Percentiles rank a stretch among this genome's conserved stretches.
Evolutionary conservation across 805 yeast genomes (phyloP).

Genomic region (Debaryomyces castellii): DNA sequence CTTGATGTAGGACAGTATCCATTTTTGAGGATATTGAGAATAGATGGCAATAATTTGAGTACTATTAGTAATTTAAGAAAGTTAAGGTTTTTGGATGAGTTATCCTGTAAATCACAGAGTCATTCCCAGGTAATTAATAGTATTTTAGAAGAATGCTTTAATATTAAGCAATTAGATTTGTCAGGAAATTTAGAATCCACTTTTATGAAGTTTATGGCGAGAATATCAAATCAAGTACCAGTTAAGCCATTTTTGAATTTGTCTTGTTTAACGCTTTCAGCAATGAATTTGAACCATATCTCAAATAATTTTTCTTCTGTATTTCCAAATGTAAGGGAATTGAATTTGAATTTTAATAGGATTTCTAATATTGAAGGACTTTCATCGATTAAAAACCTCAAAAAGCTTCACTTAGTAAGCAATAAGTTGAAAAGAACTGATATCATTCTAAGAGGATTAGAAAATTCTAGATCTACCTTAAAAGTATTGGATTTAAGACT

Average conservation of each 20-base stretch:
- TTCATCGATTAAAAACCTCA: conserved; percentile 31
- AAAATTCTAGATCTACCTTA: conserved; percentile 30
- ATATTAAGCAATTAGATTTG: conserved; percentile 34
- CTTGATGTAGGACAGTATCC: conserved; percentile 36
- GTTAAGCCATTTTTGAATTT: conserved; percentile 31
- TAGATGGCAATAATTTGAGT: conserved; percentile 43
- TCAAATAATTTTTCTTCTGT: conserved; percentile 35
- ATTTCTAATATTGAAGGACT: conserved; percentile 35
- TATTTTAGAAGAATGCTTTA: conserved; percentile 17
- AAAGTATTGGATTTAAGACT: conserved; percentile 47
- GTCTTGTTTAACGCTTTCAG: conserved; percentile 43
- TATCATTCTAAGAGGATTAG: conserved; percentile 28
- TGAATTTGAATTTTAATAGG: conserved; percentile 52
- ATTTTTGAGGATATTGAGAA: conserved; percentile 39
- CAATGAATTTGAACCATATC: conserved; percentile 40
- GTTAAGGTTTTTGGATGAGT: conserved; percentile 37
- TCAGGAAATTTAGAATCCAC: conserved; percentile 35
- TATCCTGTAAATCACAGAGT: conserved; percentile 41
- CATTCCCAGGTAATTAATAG: conserved; percentile 16
- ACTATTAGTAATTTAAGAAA: conserved; percentile 23
- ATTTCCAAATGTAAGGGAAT: conserved; percentile 48
- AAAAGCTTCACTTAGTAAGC: conserved; percentile 44
- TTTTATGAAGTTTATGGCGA: conserved; percentile 7
- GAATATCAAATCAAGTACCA: background rate
- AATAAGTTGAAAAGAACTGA: conserved; percentile 40